Base-by-base conservation (phyloP, 2,329 filamentous ascomycete species). In the Fusarium virguliforme region DNA sequence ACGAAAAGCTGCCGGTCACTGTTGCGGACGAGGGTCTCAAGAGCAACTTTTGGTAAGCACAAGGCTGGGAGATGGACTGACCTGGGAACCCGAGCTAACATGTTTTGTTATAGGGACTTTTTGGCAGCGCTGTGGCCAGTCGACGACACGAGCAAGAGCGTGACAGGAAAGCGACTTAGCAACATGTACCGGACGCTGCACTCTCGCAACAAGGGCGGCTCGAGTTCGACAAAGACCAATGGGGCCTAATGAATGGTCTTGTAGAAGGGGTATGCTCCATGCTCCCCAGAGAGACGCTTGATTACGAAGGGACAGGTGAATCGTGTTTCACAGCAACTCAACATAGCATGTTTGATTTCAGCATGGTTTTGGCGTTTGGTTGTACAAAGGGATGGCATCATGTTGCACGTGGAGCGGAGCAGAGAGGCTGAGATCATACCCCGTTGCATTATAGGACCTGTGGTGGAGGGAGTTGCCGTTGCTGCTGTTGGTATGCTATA, bases 31-130 rank as follows among this genome's bases (percentile, higher is more conserved):
- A 81, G 51, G 79, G 80, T 65, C 76, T 87, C 41, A 85, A 86
- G 72, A 83, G 83, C 54, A 84, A 85, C 56, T 82, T 87, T 62
- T 88, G 86, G 85, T 87, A 79, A 79, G 85, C 76, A 60, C 6
- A 28, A 18, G 18, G n/a, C 18, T 38, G 32, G 13, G 13, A 10
- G 46, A 26, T 15, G 4, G 9, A 13, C n/a, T 18, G 3, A 12
- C 8, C 18, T 8, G 18, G 32, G 28, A 30, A 10, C 9, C 5
- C 8, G 26, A 40, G 60, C 74, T 80, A 68, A 80, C 68, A 54
- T 37, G 12, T 9, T n/a, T 7, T 10, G 22, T 32, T 18, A 6
- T 9, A 84, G 83, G 83, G 81, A 84, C 51, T 85, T 85, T 65
- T 68, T 85, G 65, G 83, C 83, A 57, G 82, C 79, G 13, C 76